Base-by-base conservation (phyloP, 306 rosid genomes). In the Medicago truncatula region DNA sequence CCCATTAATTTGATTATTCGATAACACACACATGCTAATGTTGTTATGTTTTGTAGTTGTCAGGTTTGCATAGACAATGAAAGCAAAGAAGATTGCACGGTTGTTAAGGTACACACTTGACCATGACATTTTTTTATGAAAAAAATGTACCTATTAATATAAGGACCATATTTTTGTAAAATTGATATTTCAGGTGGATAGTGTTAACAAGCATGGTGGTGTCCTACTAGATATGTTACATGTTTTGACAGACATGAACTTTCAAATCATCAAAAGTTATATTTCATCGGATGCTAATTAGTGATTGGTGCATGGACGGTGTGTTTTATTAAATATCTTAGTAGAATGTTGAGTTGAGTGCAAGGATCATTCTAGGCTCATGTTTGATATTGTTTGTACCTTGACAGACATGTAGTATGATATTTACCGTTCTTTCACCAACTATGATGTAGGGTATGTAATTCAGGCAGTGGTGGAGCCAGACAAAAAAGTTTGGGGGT, bases 321-420 rank as follows among this genome's bases (percentile, higher is more conserved):
- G 57, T 2, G 57, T 50, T 50, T n/a, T 50, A 50, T 50, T n/a
- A n/a, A 6, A 50, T 50, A 8, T 50, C 57, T 50, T n/a, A n/a
- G n/a, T n/a, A n/a, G n/a, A n/a, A n/a, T n/a, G n/a, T n/a, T n/a
- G n/a, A n/a, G 81, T 92, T 13, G 87, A 88, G 49, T 82, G 90
- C 15, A 85, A 85, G 79, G 97, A 92, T 57, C 76, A 95, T 67
- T 84, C 86, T 5, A 87, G 87, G 67, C 93, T 92, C 53, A 88
- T 92, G 97, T 89, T 92, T 46, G 97, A 92, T 69, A 81, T 90
- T 1, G 90, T 89, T 4, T 92, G 96, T 79, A 92, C 93, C 21
- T 87, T 92, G n/a, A 89, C 89, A 2, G 93, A 88, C 68, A 71
- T 92, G 88, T 85, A 89, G 18, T 92, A 92, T 69, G 87, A 82